Evolutionary conservation across 805 yeast genomes (phyloP).

Genomic region (Nakazawaea holstii): DNA sequence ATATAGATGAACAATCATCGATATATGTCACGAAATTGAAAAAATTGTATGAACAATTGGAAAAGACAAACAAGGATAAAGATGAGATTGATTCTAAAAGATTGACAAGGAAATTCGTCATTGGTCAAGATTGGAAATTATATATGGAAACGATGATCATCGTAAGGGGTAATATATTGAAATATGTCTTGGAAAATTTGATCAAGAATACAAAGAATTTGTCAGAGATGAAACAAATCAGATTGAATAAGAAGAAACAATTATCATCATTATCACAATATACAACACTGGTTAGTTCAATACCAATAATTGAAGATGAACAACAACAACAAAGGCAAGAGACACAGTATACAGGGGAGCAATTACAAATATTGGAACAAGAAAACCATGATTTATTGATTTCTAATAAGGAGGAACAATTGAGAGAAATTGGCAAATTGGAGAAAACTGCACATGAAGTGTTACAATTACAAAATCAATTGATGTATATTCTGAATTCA

Average conservation of each 20-base stretch:
- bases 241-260: constrained; percentile 37
- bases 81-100: constrained; percentile 16
- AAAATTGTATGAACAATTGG: constrained; percentile 43
- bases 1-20: constrained; percentile 50
- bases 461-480: constrained; percentile 38
- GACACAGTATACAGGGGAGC: constrained; percentile 38
- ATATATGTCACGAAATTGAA: constrained; percentile 45
- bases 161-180: constrained; percentile 44
- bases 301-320: constrained; percentile 5
- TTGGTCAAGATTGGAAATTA: constrained; percentile 5
- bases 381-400: constrained; percentile 55
- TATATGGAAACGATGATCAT: constrained; percentile 22
- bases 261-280: constrained; percentile 26
- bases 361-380: constrained; percentile 47
- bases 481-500: not conserved
- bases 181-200: constrained; percentile 40
- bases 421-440: constrained; percentile 53
- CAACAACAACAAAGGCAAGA: not conserved
- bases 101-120: constrained; percentile 2
- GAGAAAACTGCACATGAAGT: constrained; percentile 67
- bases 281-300: constrained; percentile 13
- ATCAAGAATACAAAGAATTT: constrained; percentile 38
- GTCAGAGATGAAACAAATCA: constrained; percentile 42
- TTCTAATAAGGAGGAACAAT: constrained; percentile 51
- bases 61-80: constrained; percentile 47